A percentile compares a stretch with the other conserved stretches of the same genome.
These are phyloP conservation scores for Verruconis gallopava DNA, from an alignment of 2,329 filamentous ascomycete genomes.

Conservation along the genomic window DNA sequence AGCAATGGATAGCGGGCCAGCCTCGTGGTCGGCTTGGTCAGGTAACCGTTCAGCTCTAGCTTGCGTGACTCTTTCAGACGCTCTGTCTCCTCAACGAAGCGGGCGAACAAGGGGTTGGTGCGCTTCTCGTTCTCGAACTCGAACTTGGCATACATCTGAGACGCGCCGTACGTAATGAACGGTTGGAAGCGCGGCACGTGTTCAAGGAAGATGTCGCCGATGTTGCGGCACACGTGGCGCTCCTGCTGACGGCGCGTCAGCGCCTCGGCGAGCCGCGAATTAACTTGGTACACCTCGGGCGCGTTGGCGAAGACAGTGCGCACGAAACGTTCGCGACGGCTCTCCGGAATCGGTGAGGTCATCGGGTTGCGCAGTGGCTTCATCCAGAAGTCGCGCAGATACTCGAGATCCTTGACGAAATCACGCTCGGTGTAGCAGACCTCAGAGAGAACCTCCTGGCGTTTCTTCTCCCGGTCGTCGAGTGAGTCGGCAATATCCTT, in stretches of 20 bases:
- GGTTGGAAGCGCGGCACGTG: constrained; percentile 87
- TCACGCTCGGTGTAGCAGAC: constrained; percentile 98
- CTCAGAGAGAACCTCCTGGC: constrained; percentile 95
- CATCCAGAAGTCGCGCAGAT: constrained; percentile 97
- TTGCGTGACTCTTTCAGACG: constrained; percentile 92
- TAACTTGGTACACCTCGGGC: constrained; percentile 86
- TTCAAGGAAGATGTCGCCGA: constrained; percentile 90
- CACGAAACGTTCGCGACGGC: constrained; percentile 79
- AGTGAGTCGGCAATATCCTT: constrained; percentile 89
- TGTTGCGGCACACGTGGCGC: constrained; percentile 70
- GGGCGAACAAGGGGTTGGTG: constrained; percentile 69
- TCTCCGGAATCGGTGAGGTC: constrained; percentile 75
- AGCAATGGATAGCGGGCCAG: constrained; percentile 86
- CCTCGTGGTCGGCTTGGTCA: constrained; percentile 94
- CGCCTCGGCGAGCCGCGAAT: constrained; percentile 75
- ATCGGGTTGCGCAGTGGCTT: constrained; percentile 60
- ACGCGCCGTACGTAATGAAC: constrained; percentile 92
- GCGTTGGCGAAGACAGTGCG: constrained; percentile 93
- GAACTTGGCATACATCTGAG: constrained; percentile 91
- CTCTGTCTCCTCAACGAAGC: constrained; percentile 94
- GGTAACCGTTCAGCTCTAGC: constrained; percentile 89
- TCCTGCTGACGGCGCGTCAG: constrained; percentile 85
- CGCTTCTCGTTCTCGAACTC: constrained; percentile 95
- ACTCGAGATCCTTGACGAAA: constrained; percentile 97
- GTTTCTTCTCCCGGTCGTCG: constrained; percentile 85